Percentiles rank a stretch among this genome's conserved stretches.
These are phyloP conservation scores for Davidsoniella australis DNA, from an alignment of 2,329 filamentous ascomycete genomes.

Conservation along the genomic window DNA sequence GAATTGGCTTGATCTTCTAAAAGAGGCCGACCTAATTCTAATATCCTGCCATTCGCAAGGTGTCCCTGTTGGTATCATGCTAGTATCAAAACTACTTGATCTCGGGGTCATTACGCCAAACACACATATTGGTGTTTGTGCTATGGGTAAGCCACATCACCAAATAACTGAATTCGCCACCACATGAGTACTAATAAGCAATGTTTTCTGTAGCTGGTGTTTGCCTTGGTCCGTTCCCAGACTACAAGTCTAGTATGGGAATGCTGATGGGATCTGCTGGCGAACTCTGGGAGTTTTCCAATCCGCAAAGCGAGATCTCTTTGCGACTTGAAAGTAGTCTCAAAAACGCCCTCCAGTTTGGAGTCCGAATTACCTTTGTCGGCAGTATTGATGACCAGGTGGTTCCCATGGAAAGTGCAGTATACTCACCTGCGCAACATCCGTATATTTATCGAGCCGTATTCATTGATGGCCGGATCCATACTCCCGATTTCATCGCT, in stretches of 20 bases:
- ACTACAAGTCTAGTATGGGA: slow-evolving; percentile 75
- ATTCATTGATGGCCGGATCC: slow-evolving; percentile 83
- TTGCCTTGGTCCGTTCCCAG: slow-evolving; percentile 78
- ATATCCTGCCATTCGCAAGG: slow-evolving; percentile 93
- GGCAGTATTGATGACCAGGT: slow-evolving; percentile 96
- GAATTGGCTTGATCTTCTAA: slow-evolving; percentile 87
- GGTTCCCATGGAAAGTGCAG: slow-evolving; percentile 64
- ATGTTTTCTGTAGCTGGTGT: slow-evolving; percentile 48
- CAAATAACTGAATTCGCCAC: background rate
- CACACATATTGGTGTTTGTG: slow-evolving; percentile 70
- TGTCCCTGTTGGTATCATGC: slow-evolving; percentile 82
- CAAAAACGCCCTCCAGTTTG: slow-evolving; percentile 56
- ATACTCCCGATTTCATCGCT: slow-evolving; percentile 84
- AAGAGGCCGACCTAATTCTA: slow-evolving; percentile 72
- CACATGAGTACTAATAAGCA: background rate
- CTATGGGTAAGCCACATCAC: slow-evolving; percentile 33
- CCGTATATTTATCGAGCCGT: slow-evolving; percentile 92
- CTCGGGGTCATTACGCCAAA: slow-evolving; percentile 60
- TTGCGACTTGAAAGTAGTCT: slow-evolving; percentile 64
- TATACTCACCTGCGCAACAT: slow-evolving; percentile 71
- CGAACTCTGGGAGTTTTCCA: slow-evolving; percentile 86
- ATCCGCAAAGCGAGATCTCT: slow-evolving; percentile 65
- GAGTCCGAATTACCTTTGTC: slow-evolving; percentile 70
- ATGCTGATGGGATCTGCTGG: slow-evolving; percentile 81
- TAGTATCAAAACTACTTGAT: slow-evolving; percentile 81